Base-by-base conservation (phyloP, 441 rosid species). In the Flueggea neowawraea region DNA sequence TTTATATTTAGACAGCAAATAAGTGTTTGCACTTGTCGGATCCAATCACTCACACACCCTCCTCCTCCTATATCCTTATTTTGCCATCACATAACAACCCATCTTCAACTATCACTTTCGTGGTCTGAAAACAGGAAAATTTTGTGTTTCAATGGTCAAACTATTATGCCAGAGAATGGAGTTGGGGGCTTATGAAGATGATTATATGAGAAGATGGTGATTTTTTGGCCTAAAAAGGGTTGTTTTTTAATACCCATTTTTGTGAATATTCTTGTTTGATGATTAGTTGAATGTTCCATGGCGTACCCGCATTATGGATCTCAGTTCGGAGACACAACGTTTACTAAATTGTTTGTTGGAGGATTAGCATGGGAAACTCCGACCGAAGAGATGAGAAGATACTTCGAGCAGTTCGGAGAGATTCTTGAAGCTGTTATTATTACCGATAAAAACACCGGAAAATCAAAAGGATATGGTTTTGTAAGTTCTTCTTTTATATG, bases 341-440 rank as follows among this genome's bases (percentile, higher is more conserved):
- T 78, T 33, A 90, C 96, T 13, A 94, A 94, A 78, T 89, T 94
- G 55, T 94, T 94, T 56, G 93, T 93, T 31, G 98, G 97, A 41
- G 98, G 98, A 3, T 76, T 93, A 54, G 96, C 97, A 31, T 93
- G 98, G 98, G 98, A 93, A 83, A 90, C 97, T 44, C 97, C 87
- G 0, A 82, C 96, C 2, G 91, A 82, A 44, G 91, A 88, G 69
- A 82, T 93, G 97, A 88, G 88, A 11, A 73, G 75, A 57, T 85
- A 90, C 75, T 93, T 93, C 52, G 86, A 87, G 61, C 96, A 84
- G 75, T 90, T 93, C 55, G 98, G 97, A 7, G 97, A 93, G 59
- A 93, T 90, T 83, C 95, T 93, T 41, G 98, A 93, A 79, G 96
- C 98, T 50, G 98, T 90, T 69, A 85, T 93, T 65, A 93, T 93